Evolutionary conservation across 306 rosid genomes (phyloP).

Genomic region (Astragalus glycyphyllos): DNA sequence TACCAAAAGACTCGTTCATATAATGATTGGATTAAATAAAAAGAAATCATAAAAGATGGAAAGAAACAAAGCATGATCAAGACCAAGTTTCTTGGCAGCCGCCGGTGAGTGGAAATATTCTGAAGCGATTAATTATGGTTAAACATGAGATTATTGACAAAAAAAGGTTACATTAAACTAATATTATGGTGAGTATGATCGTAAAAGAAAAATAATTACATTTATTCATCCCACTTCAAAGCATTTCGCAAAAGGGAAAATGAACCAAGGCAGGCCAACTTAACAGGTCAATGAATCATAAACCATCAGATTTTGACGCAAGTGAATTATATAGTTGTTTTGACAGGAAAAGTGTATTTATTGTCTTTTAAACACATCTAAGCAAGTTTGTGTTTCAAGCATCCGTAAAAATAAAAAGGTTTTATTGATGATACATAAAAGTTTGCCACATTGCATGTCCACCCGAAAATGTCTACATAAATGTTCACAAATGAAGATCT

Average conservation of each 20-base stretch:
- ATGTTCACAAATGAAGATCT: constrained; percentile 11
- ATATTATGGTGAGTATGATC: constrained; percentile 21
- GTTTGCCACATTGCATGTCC: constrained; percentile 27
- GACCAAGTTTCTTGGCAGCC: constrained; percentile 18
- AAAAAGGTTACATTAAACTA: constrained; percentile 6
- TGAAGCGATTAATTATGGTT: no score
- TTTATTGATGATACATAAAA: not conserved
- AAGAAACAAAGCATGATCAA: constrained; percentile 12
- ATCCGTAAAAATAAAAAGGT: constrained; percentile 8
- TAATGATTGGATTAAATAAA: not conserved
- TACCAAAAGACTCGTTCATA: constrained; percentile 28
- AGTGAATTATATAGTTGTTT: not conserved
- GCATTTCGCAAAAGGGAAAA: constrained; percentile 11
- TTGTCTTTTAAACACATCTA: not conserved
- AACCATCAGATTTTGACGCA: constrained; percentile 35
- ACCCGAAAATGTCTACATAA: constrained; percentile 9
- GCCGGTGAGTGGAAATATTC: constrained; percentile 37
- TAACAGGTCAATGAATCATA: not conserved
- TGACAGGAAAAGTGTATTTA: not conserved
- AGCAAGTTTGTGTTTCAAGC: not conserved
- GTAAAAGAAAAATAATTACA: constrained; percentile 11
- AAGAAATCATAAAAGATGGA: not conserved
- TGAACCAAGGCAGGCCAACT: not conserved
- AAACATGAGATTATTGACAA: not conserved
- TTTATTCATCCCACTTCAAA: constrained; percentile 25